These are phyloP conservation scores for Lodderomyces elongisporus DNA, from an alignment of 1,139 yeast species.

Conservation along the genomic window DNA sequence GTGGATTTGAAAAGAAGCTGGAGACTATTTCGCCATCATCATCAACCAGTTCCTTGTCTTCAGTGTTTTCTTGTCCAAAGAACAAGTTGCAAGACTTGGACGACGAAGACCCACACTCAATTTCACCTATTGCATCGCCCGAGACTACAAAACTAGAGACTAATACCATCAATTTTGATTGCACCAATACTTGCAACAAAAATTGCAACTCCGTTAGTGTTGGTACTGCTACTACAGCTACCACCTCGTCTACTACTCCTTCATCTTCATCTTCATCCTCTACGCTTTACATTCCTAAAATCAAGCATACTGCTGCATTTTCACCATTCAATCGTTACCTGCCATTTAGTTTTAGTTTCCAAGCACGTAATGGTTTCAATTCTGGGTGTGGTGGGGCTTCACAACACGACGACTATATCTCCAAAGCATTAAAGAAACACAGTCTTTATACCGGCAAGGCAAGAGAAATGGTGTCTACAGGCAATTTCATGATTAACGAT, in stretches of 20 bases:
- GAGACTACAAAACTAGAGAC: constrained; percentile 1
- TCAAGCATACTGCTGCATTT: constrained; percentile 15
- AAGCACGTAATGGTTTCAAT: neutral
- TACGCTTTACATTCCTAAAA: constrained; percentile 19
- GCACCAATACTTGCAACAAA: too few species aligned
- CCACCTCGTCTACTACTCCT: neutral
- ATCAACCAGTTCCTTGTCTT: neutral
- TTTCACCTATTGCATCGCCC: constrained; percentile 16
- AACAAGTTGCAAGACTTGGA: constrained; percentile 4
- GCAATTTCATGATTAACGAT: constrained; percentile 45
- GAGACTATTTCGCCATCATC: constrained; percentile 1
- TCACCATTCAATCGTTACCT: constrained; percentile 16
- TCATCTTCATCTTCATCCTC: constrained; percentile 7
- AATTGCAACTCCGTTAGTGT: too few species aligned
- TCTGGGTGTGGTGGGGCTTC: neutral
- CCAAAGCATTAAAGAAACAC: constrained; percentile 38
- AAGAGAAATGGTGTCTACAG: constrained; percentile 52
- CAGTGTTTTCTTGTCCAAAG: too few species aligned
- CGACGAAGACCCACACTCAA: constrained; percentile 10
- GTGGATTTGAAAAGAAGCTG: neutral
- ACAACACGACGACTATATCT: constrained; percentile 5
- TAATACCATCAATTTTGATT: too few species aligned
- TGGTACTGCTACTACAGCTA: too few species aligned
- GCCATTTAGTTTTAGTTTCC: neutral
- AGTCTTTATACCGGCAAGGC: constrained; percentile 45